Evolutionary conservation across 257 asterid genomes (phyloP), one percentile per base, ranked within the genome.

Genomic region (Cinchona pubescens): DNA sequence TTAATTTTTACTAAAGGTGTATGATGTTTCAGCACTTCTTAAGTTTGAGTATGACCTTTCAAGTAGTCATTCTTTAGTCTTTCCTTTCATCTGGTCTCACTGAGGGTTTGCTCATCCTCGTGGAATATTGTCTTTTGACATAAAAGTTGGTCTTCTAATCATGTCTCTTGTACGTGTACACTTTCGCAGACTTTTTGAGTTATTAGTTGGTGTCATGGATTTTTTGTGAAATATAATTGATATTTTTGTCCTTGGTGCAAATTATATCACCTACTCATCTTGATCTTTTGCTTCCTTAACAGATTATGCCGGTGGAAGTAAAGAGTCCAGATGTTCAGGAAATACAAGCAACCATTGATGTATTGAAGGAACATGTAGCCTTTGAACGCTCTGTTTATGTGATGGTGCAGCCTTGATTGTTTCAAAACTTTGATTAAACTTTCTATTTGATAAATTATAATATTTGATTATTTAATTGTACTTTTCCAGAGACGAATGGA

Each of bases 401-500:
- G 65, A 86, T 91, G 99, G 99, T 95, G 76, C 80, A 72, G 79
- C 74, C 59, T 69, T 59, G 51, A 42, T 75, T 77, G 81, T 70
- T 71, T 69, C 29, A 51, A 59, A 60, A 48, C 74, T 49, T 56
- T 79, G 56, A 73, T 80, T 42, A 60, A 37, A 14, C 80, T 67
- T 58, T 63, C 7, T 16, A 19, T 45, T 40, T 48, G 46, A 67
- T 27, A 60, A 30, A 40, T 53, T 71, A 9, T 30, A 38, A 53
- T 30, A 19, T 35, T 27, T 30, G 21, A 23, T 16, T 37, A n/a
- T 55, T 43, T 72, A 69, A 46, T 59, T 78, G 76, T 72, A 79
- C 49, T 67, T 77, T 72, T 82, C 79, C 92, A 94, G 99, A 84
- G 80, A 76, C 88, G 91, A 58, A 77, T 87, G 82, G 88, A 88